Percentiles rank a stretch among this genome's conserved stretches.
phyloP scores from a whole-genome alignment of 371 early-diverging fungal species.

The Mucor sp. region DNA sequence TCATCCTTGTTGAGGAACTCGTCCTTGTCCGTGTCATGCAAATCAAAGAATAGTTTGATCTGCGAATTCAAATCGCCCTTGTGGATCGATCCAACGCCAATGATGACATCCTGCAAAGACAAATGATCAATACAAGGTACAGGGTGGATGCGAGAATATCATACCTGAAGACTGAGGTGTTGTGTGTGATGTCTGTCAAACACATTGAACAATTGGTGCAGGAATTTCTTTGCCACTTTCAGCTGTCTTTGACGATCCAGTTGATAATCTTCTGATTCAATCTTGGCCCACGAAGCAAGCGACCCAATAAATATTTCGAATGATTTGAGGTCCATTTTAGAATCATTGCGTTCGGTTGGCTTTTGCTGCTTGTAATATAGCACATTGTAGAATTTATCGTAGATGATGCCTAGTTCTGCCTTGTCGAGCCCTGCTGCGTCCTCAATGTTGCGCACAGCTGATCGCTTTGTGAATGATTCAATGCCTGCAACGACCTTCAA shows the following conservation, averaged over 20 bases:
- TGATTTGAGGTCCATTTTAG: slow-evolving; percentile 63
- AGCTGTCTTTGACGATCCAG: slow-evolving; percentile 34
- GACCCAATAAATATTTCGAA: slow-evolving; percentile 66
- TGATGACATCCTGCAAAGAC: slow-evolving; percentile 70
- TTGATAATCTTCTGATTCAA: slow-evolving; percentile 29
- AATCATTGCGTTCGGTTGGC: slow-evolving; percentile 37
- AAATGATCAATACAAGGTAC: background rate
- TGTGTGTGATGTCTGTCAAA: slow-evolving; percentile 62
- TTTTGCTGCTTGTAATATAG: slow-evolving; percentile 69
- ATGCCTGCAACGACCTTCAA: slow-evolving; percentile 95
- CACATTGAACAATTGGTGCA: slow-evolving; percentile 54
- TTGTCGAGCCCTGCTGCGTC: slow-evolving; percentile 78
- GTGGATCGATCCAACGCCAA: slow-evolving; percentile 76
- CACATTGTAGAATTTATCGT: slow-evolving; percentile 87
- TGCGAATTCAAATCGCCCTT: slow-evolving; percentile 80
- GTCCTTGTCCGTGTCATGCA: slow-evolving; percentile 81
- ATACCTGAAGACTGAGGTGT: slow-evolving; percentile 62
- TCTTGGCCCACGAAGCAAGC: slow-evolving; percentile 58
- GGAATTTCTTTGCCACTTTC: slow-evolving; percentile 50
- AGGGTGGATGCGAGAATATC: background rate
- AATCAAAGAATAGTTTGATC: slow-evolving; percentile 81
- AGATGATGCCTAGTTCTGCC: slow-evolving; percentile 82
- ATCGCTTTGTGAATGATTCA: slow-evolving; percentile 91
- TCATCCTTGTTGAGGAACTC: slow-evolving; percentile 79
- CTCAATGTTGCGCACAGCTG: slow-evolving; percentile 79